phyloP scores from a whole-genome alignment of 495 filamentous ascomycete genomes.

The Tuber magnatum region DNA sequence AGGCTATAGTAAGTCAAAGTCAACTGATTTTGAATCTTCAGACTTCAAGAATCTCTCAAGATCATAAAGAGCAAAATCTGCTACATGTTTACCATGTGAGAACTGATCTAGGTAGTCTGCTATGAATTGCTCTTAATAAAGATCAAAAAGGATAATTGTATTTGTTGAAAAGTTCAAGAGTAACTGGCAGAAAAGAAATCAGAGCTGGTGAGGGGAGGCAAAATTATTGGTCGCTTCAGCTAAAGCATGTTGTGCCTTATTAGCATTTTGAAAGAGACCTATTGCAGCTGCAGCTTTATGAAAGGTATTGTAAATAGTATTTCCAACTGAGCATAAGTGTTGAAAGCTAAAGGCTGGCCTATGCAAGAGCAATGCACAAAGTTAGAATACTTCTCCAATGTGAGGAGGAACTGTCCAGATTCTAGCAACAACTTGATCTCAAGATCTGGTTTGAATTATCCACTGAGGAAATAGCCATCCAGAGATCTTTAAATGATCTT shows the following conservation, averaged over 20 bases:
- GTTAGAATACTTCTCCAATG: conserved; percentile 21
- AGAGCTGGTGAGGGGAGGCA: conserved; percentile 10
- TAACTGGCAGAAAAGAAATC: conserved; percentile 21
- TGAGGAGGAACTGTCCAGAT: conserved; percentile 11
- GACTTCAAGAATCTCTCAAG: not conserved
- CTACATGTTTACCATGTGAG: not conserved
- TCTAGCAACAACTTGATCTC: not conserved
- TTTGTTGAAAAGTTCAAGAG: conserved; percentile 6
- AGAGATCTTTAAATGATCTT: not conserved
- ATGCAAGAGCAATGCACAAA: conserved; percentile 12
- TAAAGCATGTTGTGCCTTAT: conserved; percentile 1
- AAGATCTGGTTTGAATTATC: not conserved
- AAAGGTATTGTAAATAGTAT: conserved; percentile 7
- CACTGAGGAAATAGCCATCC: not conserved
- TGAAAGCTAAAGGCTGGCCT: not conserved
- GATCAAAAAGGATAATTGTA: conserved; percentile 12
- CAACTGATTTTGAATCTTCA: not conserved
- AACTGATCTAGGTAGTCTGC: conserved; percentile 12
- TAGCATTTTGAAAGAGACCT: conserved; percentile 19
- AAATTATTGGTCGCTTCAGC: conserved; percentile 13
- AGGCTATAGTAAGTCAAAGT: conserved; percentile 9
- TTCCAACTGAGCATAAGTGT: conserved; percentile 8
- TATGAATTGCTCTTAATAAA: conserved; percentile 9
- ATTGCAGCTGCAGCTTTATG: conserved; percentile 16
- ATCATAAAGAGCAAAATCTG: not conserved